Conservation (phyloP, 2,329 filamentous ascomycete species). For the Diaporthe nobilis region DNA sequence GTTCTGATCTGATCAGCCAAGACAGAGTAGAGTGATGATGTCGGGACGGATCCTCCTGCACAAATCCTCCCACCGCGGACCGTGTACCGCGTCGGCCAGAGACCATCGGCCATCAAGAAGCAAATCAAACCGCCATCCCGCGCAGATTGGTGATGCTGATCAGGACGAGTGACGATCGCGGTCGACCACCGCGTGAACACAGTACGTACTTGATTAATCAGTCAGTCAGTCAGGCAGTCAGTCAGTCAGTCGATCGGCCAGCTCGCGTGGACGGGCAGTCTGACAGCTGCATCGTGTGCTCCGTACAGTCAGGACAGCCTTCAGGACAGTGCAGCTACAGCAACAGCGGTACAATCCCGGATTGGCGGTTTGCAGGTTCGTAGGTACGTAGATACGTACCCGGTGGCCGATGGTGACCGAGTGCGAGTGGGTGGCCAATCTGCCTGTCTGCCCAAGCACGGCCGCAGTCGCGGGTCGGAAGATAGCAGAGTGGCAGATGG, state of each 20-base stretch:
- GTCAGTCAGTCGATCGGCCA: not conserved
- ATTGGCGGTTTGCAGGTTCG: not conserved
- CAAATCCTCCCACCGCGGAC: not conserved
- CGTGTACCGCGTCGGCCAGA: not conserved
- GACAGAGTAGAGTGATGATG: constrained; percentile 18
- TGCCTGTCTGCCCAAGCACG: not conserved
- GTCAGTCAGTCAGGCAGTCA: not conserved
- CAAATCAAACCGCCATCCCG: constrained; percentile 8
- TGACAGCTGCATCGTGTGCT: constrained; percentile 22
- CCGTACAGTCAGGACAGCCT: constrained; percentile 21
- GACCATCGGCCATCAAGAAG: constrained; percentile 7
- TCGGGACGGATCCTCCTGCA: constrained; percentile 13
- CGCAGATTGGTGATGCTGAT: constrained; percentile 20
- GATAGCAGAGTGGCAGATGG: constrained; percentile 29
- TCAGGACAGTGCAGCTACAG: not conserved
- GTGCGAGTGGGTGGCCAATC: not conserved
- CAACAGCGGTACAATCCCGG: not conserved
- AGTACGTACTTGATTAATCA: not conserved
- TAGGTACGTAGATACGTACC: not conserved
- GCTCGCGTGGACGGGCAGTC: constrained; percentile 20
- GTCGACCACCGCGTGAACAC: constrained; percentile 18
- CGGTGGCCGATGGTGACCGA: not conserved
- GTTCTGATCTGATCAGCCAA: constrained; percentile 30
- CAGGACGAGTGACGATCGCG: constrained; percentile 16
- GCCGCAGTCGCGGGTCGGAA: constrained; percentile 9